Conservation (phyloP, 2,329 filamentous ascomycete species). For the Pseudocercospora vitis region DNA sequence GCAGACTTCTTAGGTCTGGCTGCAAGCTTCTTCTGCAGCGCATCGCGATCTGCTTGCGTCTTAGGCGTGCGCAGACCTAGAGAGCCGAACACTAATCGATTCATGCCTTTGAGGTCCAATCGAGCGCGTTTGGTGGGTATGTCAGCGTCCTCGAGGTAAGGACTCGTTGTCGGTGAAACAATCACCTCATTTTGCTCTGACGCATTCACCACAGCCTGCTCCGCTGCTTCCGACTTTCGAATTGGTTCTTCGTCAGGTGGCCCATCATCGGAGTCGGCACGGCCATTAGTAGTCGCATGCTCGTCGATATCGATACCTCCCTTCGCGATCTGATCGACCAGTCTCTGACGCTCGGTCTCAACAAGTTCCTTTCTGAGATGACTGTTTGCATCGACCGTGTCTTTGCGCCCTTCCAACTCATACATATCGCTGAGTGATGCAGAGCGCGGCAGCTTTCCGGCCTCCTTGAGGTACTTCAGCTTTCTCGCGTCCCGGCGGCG, state of each 20-base stretch:
- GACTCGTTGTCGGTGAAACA: neutral
- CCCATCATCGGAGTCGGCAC: constrained; percentile 3
- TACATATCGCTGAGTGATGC: constrained; percentile 54
- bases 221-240: neutral
- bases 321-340: constrained; percentile 20
- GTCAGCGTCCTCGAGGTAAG: constrained; percentile 5
- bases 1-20: constrained; percentile 17
- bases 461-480: constrained; percentile 54
- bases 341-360: constrained; percentile 18
- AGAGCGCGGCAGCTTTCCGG: constrained; percentile 52
- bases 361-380: too few relatives aligned
- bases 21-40: constrained; percentile 57
- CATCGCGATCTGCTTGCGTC: constrained; percentile 66
- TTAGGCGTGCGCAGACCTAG: constrained; percentile 69
- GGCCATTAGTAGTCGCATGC: neutral
- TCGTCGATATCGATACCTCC: constrained; percentile 19
- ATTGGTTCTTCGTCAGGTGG: constrained; percentile 12
- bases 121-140: constrained; percentile 39
- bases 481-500: constrained; percentile 53
- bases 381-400: neutral
- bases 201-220: neutral
- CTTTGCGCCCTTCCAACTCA: neutral
- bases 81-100: constrained; percentile 69
- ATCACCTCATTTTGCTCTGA: too few relatives aligned
- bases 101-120: constrained; percentile 62